phyloP scores from a whole-genome alignment of 805 yeast genomes.

The Debaryomyces castellii region DNA sequence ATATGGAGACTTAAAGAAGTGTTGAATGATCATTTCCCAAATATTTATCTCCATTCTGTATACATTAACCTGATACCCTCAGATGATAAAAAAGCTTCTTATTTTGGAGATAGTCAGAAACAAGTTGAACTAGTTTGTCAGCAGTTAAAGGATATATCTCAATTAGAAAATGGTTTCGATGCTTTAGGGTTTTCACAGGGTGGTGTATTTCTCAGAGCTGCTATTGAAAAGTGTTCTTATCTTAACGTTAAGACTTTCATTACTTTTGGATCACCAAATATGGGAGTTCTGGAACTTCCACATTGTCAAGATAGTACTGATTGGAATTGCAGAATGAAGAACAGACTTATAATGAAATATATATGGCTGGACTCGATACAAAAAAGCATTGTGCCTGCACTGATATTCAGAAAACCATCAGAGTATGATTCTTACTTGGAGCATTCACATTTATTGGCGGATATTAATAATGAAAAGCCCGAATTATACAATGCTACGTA shows the following conservation, averaged over 20 bases:
- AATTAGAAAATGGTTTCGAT: constrained; percentile 57
- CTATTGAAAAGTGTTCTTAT: constrained; percentile 55
- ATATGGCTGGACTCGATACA: constrained; percentile 63
- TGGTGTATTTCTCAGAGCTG: constrained; percentile 72
- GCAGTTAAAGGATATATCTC: constrained; percentile 45
- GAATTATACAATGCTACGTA: constrained; percentile 37
- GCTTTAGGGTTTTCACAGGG: constrained; percentile 84
- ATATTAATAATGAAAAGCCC: constrained; percentile 59
- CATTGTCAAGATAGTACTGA: constrained; percentile 48
- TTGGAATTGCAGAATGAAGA: constrained; percentile 59
- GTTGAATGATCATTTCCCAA: constrained; percentile 48
- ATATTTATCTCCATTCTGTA: constrained; percentile 52
- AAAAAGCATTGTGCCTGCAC: constrained; percentile 63
- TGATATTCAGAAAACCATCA: constrained; percentile 65
- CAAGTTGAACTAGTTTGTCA: constrained; percentile 58
- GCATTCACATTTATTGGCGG: constrained; percentile 60
- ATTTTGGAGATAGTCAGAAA: constrained; percentile 58
- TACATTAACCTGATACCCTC: constrained; percentile 48
- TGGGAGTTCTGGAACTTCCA: constrained; percentile 72
- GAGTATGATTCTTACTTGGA: constrained; percentile 55
- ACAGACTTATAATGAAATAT: constrained; percentile 54
- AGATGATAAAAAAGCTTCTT: constrained; percentile 53
- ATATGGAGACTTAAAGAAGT: constrained; percentile 47
- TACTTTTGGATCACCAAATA: constrained; percentile 82
- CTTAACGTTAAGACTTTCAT: constrained; percentile 48